Base-by-base conservation (phyloP, 805 yeast genomes). In the Wickerhamiella azymoides region DNA sequence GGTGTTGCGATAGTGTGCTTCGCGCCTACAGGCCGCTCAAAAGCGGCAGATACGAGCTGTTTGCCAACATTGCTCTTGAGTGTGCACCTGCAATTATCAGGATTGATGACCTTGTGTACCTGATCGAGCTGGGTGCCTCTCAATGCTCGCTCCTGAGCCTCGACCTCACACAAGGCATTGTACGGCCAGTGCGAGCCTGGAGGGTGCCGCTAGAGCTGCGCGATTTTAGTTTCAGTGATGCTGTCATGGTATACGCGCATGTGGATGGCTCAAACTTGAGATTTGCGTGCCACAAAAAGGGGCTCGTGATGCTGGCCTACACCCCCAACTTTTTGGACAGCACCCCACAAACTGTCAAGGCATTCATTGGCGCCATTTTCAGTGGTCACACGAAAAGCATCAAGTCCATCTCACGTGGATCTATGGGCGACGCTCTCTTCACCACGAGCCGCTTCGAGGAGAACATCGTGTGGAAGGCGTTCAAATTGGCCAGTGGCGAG, bases 311-410 rank as follows among this genome's bases (percentile, higher is more conserved):
- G 10, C 8, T 33, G 14, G 44, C 44, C 14, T 30, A 28, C 11
- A 30, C 36, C 2, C 38, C 39, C 17, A 21, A 21, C 28, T 33
- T 41, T 10, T 24, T 40, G 10, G 16, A 11, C n/a, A 11, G 17
- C 21, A 14, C 35, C 14, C 43, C 43, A 6, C n/a, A 2, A n/a
- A 19, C 6, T 2, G 13, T 40, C 18, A 25, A 32, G 19, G 5
- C 32, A 5, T 7, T 21, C 3, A 10, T 42, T 18, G 24, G 38
- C n/a, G 39, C 50, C 50, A 78, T 80, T 52, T 74, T 80, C 46
- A 84, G 93, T 1, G 97, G 97, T 1, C 96, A 86, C 57, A 73
- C 76, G 46, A 86, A 86, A 57, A 83, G 95, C 0, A 77, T 88
- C 18, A 76, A 74, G 52, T 71, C 69, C 41, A 60, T 88, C 2